Base-by-base conservation (phyloP, 1,284 basidiomycete species). In the Athelia sp. region DNA sequence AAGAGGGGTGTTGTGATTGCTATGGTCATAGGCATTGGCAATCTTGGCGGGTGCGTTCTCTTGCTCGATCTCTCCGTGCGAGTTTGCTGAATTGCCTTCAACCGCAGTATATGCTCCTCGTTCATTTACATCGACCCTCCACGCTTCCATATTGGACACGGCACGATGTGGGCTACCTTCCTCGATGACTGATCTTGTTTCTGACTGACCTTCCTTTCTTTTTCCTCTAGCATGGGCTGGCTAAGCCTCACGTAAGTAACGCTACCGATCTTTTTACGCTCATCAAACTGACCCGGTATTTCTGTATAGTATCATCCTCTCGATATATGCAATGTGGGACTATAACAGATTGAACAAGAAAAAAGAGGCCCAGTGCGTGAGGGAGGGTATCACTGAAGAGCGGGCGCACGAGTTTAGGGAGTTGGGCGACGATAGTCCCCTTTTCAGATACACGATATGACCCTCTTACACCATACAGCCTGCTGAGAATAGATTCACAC, bases 1-100 rank as follows among this genome's bases (percentile, higher is more conserved):
- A 76, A 81, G 57, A 64, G 71, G 50, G 76, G 73, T 43, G 74
- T 82, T 35, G 73, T 69, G 2, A 58, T 81, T 49, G 81, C 78
- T 13, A 76, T 79, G 67, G 71, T 80, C 19, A 75, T 75, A 54
- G 77, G 76, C 3, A 50, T 78, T 46, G 78, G 74, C 43, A 81
- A 79, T 54, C 59, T 77, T 15, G 79, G 79, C 61, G 78, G 75
- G 74, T 73, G 47, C 51, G 64, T 43, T 40, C 26, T 40, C 8
- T 40, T 8, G 15, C n/a, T 40, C 15, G 15, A 6, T 9, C n/a
- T 40, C 19, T 9, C 19, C 4, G n/a, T 6, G 15, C 36, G 6
- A 8, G 36, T 9, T 40, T 9, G 6, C 36, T 17, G 19, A 40
- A 6, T 6, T 40, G 36, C 6, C 19, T 13, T 4, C 26, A 13